These are phyloP conservation scores for Cetradonia linearis DNA, from an alignment of 495 filamentous ascomycete genomes.

Conservation along the genomic window DNA sequence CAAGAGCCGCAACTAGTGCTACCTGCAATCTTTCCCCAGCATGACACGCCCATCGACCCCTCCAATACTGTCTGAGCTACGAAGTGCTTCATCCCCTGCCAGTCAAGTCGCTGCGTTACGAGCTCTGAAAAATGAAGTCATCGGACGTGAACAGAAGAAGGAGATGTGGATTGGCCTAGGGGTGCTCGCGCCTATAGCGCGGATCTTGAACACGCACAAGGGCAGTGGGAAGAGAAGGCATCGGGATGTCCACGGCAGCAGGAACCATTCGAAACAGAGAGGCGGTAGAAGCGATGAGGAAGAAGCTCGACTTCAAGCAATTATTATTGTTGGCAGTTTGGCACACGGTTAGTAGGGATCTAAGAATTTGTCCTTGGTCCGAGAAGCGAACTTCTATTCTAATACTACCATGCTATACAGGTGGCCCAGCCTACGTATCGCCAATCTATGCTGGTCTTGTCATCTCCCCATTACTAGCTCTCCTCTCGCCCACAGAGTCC, in stretches of 20 bases:
- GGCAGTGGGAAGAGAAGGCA: slow-evolving; percentile 32
- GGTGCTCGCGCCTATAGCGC: slow-evolving; percentile 56
- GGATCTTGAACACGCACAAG: slow-evolving; percentile 41
- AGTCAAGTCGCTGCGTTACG: slow-evolving; percentile 57
- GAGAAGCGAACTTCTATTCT: slow-evolving; percentile 3
- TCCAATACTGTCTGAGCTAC: slow-evolving; percentile 53
- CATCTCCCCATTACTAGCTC: slow-evolving; percentile 55
- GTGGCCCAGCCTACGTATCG: slow-evolving; percentile 66
- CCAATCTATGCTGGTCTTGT: slow-evolving; percentile 58
- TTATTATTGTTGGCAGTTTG: slow-evolving; percentile 71
- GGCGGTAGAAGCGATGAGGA: slow-evolving; percentile 41
- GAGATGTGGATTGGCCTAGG: slow-evolving; percentile 61
- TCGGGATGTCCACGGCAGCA: slow-evolving; percentile 31
- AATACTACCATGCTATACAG: slow-evolving; percentile 38
- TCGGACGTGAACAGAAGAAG: slow-evolving; percentile 83
- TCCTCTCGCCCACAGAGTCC: slow-evolving; percentile 54
- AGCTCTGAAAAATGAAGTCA: slow-evolving; percentile 73
- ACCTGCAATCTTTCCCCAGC: slow-evolving; percentile 6
- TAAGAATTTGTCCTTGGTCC: not conserved
- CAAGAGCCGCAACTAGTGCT: slow-evolving; percentile 19
- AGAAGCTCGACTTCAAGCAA: slow-evolving; percentile 62
- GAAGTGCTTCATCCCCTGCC: slow-evolving; percentile 46
- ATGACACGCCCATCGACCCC: slow-evolving; percentile 42
- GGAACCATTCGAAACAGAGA: slow-evolving; percentile 21
- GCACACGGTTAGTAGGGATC: slow-evolving; percentile 56